These are phyloP conservation scores for Rugonectria rugulosa DNA, from an alignment of 2,329 filamentous ascomycete genomes.

Conservation along the genomic window DNA sequence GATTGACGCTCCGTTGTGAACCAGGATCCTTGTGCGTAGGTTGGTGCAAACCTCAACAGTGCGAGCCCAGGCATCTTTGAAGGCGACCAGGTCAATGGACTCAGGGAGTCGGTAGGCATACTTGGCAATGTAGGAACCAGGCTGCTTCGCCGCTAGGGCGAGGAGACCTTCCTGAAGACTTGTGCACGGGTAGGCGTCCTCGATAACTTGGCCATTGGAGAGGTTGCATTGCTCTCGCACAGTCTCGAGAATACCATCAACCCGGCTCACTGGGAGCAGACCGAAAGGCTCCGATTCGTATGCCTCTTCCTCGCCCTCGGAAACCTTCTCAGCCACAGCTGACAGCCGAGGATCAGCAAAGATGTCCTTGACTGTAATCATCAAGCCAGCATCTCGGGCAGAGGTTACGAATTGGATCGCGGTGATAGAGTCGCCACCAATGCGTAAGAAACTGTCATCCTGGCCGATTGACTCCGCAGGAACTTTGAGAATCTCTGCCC, in stretches of 20 bases:
- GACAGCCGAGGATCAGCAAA: no score
- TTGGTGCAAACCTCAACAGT: no score
- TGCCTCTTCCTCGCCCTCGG: background rate
- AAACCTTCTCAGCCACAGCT: slow-evolving; percentile 29
- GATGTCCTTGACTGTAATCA: slow-evolving; percentile 13
- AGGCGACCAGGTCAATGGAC: no score
- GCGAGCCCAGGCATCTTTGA: no score
- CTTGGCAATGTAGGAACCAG: no score
- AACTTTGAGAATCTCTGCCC: slow-evolving; percentile 38
- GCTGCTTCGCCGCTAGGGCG: no score
- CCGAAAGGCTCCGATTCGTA: background rate
- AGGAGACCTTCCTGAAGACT: slow-evolving; percentile 47
- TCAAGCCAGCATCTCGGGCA: no score
- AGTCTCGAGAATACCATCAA: background rate
- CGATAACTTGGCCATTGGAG: background rate
- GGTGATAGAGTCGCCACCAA: slow-evolving; percentile 14
- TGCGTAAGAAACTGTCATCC: no score
- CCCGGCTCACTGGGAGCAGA: background rate
- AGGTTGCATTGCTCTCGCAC: background rate
- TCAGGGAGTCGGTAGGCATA: no score
- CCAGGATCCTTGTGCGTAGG: no score
- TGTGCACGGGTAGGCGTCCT: slow-evolving; percentile 40
- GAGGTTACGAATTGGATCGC: no score
- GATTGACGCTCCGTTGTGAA: no score
- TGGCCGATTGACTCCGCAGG: slow-evolving; percentile 38